Conservation (phyloP, 768 basidiomycete species). For the Tricholoma terreum region DNA sequence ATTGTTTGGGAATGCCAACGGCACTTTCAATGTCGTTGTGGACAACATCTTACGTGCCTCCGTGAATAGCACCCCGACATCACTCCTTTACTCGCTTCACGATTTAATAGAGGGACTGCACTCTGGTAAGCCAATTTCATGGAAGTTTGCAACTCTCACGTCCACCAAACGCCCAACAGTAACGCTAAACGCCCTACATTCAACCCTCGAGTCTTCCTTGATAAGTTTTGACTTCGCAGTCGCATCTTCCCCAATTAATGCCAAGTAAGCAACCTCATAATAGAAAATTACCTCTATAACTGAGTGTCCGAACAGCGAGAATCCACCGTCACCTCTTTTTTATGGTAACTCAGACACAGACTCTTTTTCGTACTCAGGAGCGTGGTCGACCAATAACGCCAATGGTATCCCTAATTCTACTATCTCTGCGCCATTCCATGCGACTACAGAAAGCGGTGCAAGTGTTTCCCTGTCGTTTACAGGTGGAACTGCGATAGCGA, state of each 20-base stretch:
- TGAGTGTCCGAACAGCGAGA: conserved; percentile 7
- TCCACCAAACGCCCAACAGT: conserved; percentile 7
- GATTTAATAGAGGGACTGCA: conserved; percentile 10
- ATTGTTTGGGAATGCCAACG: conserved; percentile 10
- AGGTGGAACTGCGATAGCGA: conserved; percentile 14
- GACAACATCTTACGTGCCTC: conserved; percentile 8
- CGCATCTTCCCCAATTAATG: conserved; percentile 7
- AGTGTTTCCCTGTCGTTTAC: conserved; percentile 15
- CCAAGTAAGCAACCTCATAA: conserved; percentile 4
- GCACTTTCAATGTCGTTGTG: conserved; percentile 14
- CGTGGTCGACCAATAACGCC: conserved; percentile 8
- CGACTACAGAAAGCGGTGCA: conserved; percentile 12
- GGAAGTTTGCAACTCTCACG: background rate
- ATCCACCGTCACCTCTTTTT: conserved; percentile 13
- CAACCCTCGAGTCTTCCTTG: conserved; percentile 2
- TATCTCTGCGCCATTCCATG: conserved; percentile 10
- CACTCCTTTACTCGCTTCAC: conserved; percentile 12
- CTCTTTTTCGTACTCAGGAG: conserved; percentile 10
- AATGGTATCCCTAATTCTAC: conserved; percentile 17
- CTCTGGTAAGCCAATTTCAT: conserved; percentile 2
- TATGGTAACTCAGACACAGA: conserved; percentile 13
- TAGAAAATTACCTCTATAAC: background rate
- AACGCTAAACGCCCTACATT: conserved; percentile 12
- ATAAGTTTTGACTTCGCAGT: conserved; percentile 12
- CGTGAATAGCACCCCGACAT: background rate